Base-by-base conservation (phyloP, 192 early-diverging fungal species). In the Chytriomyces sp. region DNA sequence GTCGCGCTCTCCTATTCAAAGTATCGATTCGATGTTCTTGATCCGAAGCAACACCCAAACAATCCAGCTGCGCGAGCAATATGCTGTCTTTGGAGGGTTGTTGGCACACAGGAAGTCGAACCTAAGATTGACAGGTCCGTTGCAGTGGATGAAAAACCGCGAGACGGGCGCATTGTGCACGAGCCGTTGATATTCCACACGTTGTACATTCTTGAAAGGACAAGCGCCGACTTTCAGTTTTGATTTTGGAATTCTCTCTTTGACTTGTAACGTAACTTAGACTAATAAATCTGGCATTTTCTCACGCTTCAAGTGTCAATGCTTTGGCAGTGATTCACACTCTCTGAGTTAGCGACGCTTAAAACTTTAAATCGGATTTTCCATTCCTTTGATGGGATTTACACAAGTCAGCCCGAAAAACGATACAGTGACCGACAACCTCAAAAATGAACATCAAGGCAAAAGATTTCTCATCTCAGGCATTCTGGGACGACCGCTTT, bases 1-100 rank as follows among this genome's bases (percentile, higher is more conserved):
- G 20, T 57, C 53, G 53, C 20, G 53, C 53, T 68, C 10, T 73
- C 71, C 20, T 73, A 73, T 47, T 73, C 71, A 47, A 73, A 73
- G 45, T 73, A 16, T 48, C 71, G 71, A 9, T 73, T 73, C 44
- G 71, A 73, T 1, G 60, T 73, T 43, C 45, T 73, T 26, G 44
- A 73, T 57, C 50, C 69, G 1, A 28, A 18, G 8, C 9, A 20
- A n/a, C 49, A 50, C 23, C 49, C 49, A 8, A 57, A 28, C 57
- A 57, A 47, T 7, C 18, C 9, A 0, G 23, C 5, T 9, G 69
- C 69, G 5, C 13, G 6, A 18, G 24, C 9, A 16, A 6, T 28
- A 11, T 35, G 35, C 35, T 4, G 35, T 2, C 35, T 35, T 35
- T 57, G 50, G 50, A 70, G 18, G 50, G 26, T 57, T 28, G 35